A percentile compares a stretch with the other conserved stretches of the same genome.
phyloP scores from a whole-genome alignment of 148 eudicot species.

The Salicornia ramosissima region DNA sequence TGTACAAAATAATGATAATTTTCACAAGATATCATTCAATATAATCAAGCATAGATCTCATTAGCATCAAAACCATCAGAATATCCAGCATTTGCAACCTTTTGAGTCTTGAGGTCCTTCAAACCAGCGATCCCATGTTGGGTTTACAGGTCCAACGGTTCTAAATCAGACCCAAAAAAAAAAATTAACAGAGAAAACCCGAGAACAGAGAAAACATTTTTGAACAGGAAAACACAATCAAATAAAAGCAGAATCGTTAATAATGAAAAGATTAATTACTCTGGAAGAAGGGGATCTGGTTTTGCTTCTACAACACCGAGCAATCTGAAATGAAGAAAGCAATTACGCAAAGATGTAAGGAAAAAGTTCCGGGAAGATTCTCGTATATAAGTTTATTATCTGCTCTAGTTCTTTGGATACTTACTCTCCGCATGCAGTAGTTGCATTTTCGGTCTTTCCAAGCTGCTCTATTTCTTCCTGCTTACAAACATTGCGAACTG shows the following conservation, averaged over 20 bases:
- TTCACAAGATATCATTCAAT: constrained; percentile 11
- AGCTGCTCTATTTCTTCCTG: constrained; percentile 90
- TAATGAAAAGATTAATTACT: constrained; percentile 38
- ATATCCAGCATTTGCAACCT: constrained; percentile 71
- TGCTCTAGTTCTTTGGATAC: constrained; percentile 25
- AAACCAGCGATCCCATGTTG: constrained; percentile 87
- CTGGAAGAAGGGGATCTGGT: constrained; percentile 84
- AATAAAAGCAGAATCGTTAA: not conserved
- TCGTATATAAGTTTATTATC: not conserved
- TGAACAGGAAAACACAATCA: not conserved
- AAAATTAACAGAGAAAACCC: not conserved
- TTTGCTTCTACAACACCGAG: constrained; percentile 43
- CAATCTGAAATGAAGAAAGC: constrained; percentile 37
- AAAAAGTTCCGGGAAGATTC: not conserved
- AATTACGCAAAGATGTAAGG: not conserved
- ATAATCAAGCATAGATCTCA: constrained; percentile 16
- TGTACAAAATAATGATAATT: constrained; percentile 18
- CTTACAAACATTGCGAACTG: constrained; percentile 16
- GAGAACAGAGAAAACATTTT: not conserved
- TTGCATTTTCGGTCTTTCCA: constrained; percentile 57
- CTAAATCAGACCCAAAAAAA: constrained; percentile 19
- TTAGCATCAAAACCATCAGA: constrained; percentile 28
- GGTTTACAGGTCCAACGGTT: constrained; percentile 58
- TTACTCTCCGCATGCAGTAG: constrained; percentile 76
- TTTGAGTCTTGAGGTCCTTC: constrained; percentile 65